Evolutionary conservation across 2,329 filamentous ascomycete genomes (phyloP).

Genomic region (Camillea tinctor): DNA sequence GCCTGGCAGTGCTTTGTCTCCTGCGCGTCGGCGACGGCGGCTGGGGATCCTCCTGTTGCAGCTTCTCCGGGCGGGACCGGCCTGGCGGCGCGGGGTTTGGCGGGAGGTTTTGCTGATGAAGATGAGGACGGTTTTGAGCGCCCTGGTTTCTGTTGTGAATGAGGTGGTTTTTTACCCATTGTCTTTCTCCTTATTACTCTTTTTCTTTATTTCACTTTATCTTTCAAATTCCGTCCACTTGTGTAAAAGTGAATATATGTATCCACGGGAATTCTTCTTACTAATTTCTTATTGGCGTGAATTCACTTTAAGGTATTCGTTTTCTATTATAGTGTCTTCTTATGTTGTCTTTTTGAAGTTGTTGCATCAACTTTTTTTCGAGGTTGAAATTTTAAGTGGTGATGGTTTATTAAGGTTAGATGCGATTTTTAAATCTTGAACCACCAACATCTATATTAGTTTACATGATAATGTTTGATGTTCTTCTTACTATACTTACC

Average conservation of each 20-base stretch:
- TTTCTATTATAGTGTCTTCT: neutral
- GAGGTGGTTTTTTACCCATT: neutral
- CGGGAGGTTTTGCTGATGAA: neutral
- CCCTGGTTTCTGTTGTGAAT: neutral
- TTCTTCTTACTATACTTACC: too few relatives aligned
- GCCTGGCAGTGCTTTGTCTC: constrained; percentile 20
- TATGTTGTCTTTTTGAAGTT: neutral
- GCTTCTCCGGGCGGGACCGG: neutral
- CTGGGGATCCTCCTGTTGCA: neutral
- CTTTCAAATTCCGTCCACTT: neutral
- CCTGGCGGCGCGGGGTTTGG: neutral
- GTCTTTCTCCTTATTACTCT: neutral
- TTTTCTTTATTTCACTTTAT: neutral
- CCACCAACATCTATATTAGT: neutral
- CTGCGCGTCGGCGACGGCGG: too few relatives aligned
- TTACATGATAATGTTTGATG: too few relatives aligned
- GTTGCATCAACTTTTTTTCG: neutral
- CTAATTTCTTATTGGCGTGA: neutral
- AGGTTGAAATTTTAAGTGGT: neutral
- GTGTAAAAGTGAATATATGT: neutral
- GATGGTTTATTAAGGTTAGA: neutral
- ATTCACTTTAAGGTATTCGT: neutral
- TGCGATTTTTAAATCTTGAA: neutral
- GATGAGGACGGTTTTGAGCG: neutral
- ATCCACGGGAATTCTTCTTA: neutral